phyloP scores from a whole-genome alignment of 2,329 filamentous ascomycete genomes.

The Corinectria fuckeliana region DNA sequence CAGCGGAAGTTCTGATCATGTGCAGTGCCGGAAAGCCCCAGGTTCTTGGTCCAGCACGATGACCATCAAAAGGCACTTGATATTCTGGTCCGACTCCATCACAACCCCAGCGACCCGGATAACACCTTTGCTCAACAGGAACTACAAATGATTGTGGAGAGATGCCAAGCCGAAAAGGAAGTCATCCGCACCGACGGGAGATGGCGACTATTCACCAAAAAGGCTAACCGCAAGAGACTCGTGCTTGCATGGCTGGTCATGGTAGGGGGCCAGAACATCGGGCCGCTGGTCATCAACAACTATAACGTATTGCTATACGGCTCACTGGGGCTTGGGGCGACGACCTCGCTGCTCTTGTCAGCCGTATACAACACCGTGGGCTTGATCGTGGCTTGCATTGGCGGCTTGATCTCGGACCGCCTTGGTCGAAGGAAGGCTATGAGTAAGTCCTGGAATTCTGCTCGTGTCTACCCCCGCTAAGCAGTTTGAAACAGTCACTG shows the following conservation, averaged over 20 bases:
- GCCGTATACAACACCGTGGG: slow-evolving; percentile 2
- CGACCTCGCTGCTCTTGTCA: neutral
- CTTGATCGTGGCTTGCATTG: slow-evolving; percentile 2
- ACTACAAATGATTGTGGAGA: slow-evolving; percentile 2
- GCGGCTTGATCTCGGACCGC: slow-evolving; percentile 5
- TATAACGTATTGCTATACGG: slow-evolving; percentile 4
- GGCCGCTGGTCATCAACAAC: slow-evolving; percentile 9
- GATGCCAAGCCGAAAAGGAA: slow-evolving; percentile 1
- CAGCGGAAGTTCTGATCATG: neutral
- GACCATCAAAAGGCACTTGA: slow-evolving; percentile 6
- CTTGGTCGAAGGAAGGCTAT: slow-evolving; percentile 1
- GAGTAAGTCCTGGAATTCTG: neutral
- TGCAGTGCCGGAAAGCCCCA: slow-evolving; percentile 7
- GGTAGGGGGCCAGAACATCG: slow-evolving; percentile 7
- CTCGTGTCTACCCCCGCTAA: neutral
- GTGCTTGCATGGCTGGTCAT: slow-evolving; percentile 8
- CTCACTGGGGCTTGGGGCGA: slow-evolving; percentile 1
- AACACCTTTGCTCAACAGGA: slow-evolving; percentile 1
- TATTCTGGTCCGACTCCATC: slow-evolving; percentile 1
- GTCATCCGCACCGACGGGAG: neutral
- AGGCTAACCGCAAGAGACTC: slow-evolving; percentile 2
- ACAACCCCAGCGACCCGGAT: neutral
- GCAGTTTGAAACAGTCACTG: neutral
- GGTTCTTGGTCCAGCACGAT: slow-evolving; percentile 1
- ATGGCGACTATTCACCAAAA: slow-evolving; percentile 6